Percentiles rank a stretch among this genome's conserved stretches.
phyloP scores from a whole-genome alignment of 371 early-diverging fungal genomes.

The Fennellomyces sp. region DNA sequence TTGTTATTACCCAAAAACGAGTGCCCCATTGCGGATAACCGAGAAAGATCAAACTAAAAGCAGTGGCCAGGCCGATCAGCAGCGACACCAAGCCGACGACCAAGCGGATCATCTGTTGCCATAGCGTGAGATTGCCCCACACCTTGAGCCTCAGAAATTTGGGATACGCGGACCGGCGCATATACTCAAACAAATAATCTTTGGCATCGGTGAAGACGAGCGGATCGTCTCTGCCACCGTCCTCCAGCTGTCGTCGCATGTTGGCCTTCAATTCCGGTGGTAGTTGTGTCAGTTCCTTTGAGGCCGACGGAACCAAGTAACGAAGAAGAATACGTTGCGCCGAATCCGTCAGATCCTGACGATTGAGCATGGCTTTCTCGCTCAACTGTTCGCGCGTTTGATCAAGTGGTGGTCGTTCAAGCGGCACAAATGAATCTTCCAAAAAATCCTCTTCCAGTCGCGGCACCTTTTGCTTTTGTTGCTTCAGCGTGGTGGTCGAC shows the following conservation, averaged over 20 bases:
- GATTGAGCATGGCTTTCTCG: constrained; percentile 35
- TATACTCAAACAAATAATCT: constrained; percentile 57
- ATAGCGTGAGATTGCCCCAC: constrained; percentile 59
- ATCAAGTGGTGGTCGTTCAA: constrained; percentile 7
- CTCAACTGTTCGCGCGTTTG: constrained; percentile 4
- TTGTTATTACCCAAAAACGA: constrained; percentile 59
- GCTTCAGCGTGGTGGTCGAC: constrained; percentile 1
- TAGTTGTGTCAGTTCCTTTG: constrained; percentile 50
- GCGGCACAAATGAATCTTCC: constrained; percentile 5
- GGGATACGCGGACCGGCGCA: constrained; percentile 62
- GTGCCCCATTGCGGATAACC: constrained; percentile 51
- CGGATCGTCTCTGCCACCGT: constrained; percentile 53
- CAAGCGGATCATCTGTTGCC: constrained; percentile 55
- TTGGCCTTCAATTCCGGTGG: constrained; percentile 35
- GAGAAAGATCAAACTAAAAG: constrained; percentile 60
- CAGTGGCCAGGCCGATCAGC: constrained; percentile 56
- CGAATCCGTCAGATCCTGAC: constrained; percentile 59
- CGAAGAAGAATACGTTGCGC: constrained; percentile 58
- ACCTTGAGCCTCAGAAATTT: constrained; percentile 61
- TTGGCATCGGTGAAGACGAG: constrained; percentile 62
- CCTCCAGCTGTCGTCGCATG: constrained; percentile 41
- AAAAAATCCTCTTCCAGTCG: constrained; percentile 3
- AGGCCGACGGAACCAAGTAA: constrained; percentile 60
- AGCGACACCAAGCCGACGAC: constrained; percentile 57
- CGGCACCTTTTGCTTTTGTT: constrained; percentile 14